A percentile compares a stretch with the other conserved stretches of the same genome.
These are phyloP conservation scores for Tubosaeta sp. DNA, from an alignment of 768 basidiomycete genomes.

Conservation along the genomic window DNA sequence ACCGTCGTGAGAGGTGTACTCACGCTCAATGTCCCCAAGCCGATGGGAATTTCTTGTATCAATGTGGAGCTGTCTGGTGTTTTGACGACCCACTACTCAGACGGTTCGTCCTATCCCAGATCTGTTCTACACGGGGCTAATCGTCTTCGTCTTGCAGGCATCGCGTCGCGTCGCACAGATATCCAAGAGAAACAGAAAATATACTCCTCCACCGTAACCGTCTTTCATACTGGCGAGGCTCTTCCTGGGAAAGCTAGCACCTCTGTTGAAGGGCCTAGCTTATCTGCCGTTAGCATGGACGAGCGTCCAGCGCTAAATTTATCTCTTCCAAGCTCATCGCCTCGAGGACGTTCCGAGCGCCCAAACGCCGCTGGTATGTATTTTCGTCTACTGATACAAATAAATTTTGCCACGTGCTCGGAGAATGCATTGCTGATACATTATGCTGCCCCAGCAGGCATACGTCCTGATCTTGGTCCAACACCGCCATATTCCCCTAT, in stretches of 20 bases:
- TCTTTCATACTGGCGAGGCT: conserved; percentile 63
- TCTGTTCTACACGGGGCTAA: neutral
- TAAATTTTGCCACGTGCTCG: neutral
- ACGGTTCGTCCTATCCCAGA: conserved; percentile 53
- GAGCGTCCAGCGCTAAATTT: neutral
- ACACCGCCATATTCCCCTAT: conserved; percentile 23
- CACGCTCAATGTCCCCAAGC: conserved; percentile 62
- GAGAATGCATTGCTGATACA: neutral
- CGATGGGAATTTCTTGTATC: conserved; percentile 82
- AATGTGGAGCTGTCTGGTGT: conserved; percentile 74
- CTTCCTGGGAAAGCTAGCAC: conserved; percentile 26
- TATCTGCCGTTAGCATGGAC: conserved; percentile 3
- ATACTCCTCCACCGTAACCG: conserved; percentile 65
- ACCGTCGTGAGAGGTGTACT: conserved; percentile 65
- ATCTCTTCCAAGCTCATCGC: neutral
- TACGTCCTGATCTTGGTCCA: conserved; percentile 14
- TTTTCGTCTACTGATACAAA: no score
- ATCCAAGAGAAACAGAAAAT: conserved; percentile 70
- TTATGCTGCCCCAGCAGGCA: neutral
- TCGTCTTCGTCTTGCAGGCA: conserved; percentile 28
- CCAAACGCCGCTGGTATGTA: conserved; percentile 2
- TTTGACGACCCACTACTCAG: conserved; percentile 71
- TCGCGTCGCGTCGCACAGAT: conserved; percentile 71
- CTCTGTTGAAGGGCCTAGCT: conserved; percentile 23
- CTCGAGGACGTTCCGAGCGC: conserved; percentile 6